Base-by-base conservation (phyloP, 1,284 basidiomycete species). In the Volvariella volvacea region DNA sequence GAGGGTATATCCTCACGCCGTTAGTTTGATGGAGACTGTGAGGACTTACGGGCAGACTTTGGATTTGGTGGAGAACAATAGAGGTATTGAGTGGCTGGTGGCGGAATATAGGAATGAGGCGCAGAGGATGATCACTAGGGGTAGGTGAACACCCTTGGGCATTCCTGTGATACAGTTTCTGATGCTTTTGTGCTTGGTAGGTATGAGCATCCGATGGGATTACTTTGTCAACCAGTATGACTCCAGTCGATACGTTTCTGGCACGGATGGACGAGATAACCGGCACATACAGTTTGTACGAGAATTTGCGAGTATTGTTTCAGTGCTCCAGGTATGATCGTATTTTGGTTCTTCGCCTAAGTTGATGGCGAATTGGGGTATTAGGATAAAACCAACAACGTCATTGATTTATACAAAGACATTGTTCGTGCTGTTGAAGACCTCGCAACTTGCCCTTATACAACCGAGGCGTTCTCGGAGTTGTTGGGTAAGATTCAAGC, bases 1-100 rank as follows among this genome's bases (percentile, higher is more conserved):
- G 70, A 74, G 93, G 53, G 92, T 99, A 39, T 98, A 99, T 61
- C 94, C 95, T 0, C 92, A 97, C 69, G 96, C 96, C 2, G 95
- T 98, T 49, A 94, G 91, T 59, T 68, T 99, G 62, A 97, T 98
- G 93, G 94, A 99, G 71, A 95, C 93, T 0, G 92, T 98, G 10
- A 73, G 94, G 56, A 98, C 92, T 17, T 97, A 98, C 65, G 89
- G 89, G 14, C 95, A 98, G 71, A 96, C 92, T 0, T 68, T 94
- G 58, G 89, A 91, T 55, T 68, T 96, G 54, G 84, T 98, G 52
- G 87, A 94, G 58, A 76, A 76, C 38, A 92, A 95, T 59, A 87
- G 86, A 54, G 90, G 86, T 2, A 92, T 98, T 55, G 88, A 93
- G 57, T 90, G 91, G 76, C 74, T 99, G 17, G 85, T 96, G 1